Conservation (phyloP, 257 asterid species). For the Nicotiana otophora region DNA sequence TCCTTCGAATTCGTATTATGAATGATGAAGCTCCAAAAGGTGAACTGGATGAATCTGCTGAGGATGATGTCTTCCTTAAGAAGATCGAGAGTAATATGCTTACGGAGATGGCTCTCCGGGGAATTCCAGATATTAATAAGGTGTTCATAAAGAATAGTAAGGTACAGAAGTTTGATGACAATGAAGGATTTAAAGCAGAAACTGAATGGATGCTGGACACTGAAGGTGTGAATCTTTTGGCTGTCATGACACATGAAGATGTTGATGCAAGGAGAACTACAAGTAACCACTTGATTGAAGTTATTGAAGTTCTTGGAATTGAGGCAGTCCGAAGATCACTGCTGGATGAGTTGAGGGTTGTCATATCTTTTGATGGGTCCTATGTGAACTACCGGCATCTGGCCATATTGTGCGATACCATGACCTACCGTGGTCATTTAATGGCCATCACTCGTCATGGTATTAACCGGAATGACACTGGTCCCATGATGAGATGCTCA, state of each 20-base stretch:
- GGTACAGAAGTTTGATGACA: constrained; percentile 65
- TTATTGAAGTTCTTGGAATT: constrained; percentile 93
- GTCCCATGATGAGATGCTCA: constrained; percentile 99
- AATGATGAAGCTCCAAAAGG: constrained; percentile 99
- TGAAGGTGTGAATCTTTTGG: constrained; percentile 95
- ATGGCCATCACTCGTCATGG: constrained; percentile 99
- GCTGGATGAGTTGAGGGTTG: constrained; percentile 95
- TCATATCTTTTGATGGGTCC: constrained; percentile 96
- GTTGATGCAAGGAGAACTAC: constrained; percentile 89
- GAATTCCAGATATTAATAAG: constrained; percentile 96
- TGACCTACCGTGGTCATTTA: constrained; percentile 99
- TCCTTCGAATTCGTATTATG: constrained; percentile 98
- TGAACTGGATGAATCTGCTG: constrained; percentile 87
- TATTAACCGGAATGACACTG: constrained; percentile 89
- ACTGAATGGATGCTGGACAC: constrained; percentile 98
- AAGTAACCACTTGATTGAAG: constrained; percentile 95
- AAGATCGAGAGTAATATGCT: constrained; percentile 98
- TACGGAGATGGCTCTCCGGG: constrained; percentile 97
- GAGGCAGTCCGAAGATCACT: constrained; percentile 93
- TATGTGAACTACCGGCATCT: constrained; percentile 91
- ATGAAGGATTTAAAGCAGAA: constrained; percentile 84
- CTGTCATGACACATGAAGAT: constrained; percentile 89
- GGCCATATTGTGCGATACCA: constrained; percentile 95
- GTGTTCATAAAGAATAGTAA: constrained; percentile 86
- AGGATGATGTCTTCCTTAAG: constrained; percentile 95